Evolutionary conservation across 768 basidiomycete genomes (phyloP), one percentile per base, ranked within the genome.

Genomic region (Podaxis sp.): DNA sequence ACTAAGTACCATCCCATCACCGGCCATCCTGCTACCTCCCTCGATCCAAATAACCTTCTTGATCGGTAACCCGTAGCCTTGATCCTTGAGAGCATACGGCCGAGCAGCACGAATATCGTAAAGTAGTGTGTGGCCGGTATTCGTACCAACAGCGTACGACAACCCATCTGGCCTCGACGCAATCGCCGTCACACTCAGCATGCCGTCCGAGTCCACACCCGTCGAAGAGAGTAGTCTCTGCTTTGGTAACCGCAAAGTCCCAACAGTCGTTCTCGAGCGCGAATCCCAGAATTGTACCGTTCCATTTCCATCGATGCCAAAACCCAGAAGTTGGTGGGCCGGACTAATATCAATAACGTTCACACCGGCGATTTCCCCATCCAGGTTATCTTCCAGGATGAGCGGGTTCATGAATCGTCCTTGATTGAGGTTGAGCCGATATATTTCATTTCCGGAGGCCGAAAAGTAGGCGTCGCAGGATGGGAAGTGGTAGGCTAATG

Each of bases 251-350:
- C 77, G 72, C 38, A 97, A 77, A 3, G 84, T 73, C 0, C 92
- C 94, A 0, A 93, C 90, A 28, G 82, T 73, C 0, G 85, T 76
- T 14, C 95, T 80, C 32, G 93, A 93, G 50, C 97, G 83, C 3
- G 88, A 91, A 73, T 99, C 97, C 95, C 95, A 99, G 68, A 99
- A 93, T 71, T 98, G 94, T 44, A 94, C 90, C 2, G 89, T 85
- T 16, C 93, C 91, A 62, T 83, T 82, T 3, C 90, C 92, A 62
- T 98, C 95, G 2, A 93, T 76, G 3, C 95, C 97, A 67, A 98
- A 94, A 2, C 88, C 86, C 66, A 94, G 82, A 1, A 98, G 78
- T 32, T 95, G 92, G 68, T 99, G 97, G 2, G 89, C 90, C 3
- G 93, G 86, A 71, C 98, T 98, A 67, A 98, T 83, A 71, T 99